Evolutionary conservation across 2,329 filamentous ascomycete genomes (phyloP).

Genomic region (Curvularia verruculosa): DNA sequence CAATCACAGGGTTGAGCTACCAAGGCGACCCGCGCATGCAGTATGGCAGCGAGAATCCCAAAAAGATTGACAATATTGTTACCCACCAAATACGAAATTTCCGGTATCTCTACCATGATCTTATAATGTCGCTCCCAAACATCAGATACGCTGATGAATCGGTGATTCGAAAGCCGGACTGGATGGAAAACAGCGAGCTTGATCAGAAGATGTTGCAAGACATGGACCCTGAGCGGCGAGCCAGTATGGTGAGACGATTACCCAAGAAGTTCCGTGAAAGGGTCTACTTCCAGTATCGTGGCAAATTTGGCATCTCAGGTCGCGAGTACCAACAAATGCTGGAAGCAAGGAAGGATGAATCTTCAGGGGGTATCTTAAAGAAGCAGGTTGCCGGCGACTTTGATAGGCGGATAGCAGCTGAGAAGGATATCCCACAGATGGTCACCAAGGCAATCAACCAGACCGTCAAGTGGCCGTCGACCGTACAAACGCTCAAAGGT

Average conservation of each 20-base stretch:
- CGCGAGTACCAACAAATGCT: constrained; percentile 87
- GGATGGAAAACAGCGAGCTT: constrained; percentile 62
- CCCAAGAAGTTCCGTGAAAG: constrained; percentile 86
- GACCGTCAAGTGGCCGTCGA: constrained; percentile 92
- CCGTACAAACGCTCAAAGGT: constrained; percentile 84
- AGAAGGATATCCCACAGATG: constrained; percentile 70
- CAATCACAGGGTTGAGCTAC: constrained; percentile 91
- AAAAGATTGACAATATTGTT: constrained; percentile 94
- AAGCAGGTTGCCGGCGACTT: constrained; percentile 81
- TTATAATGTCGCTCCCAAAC: constrained; percentile 90
- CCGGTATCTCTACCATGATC: constrained; percentile 84
- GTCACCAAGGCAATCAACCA: constrained; percentile 80
- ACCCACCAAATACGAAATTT: constrained; percentile 90
- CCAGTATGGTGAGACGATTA: constrained; percentile 94
- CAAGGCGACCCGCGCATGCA: constrained; percentile 96
- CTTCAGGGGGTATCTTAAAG: constrained; percentile 66
- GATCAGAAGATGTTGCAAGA: constrained; percentile 80
- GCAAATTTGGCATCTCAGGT: constrained; percentile 83
- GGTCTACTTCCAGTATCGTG: constrained; percentile 93
- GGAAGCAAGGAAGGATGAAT: constrained; percentile 73
- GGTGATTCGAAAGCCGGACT: constrained; percentile 61
- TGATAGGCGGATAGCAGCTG: constrained; percentile 81
- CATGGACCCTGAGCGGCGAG: constrained; percentile 87
- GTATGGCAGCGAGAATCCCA: constrained; percentile 85
- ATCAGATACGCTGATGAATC: constrained; percentile 74